Base-by-base conservation (phyloP, 2,329 filamentous ascomycete genomes). In the Colletotrichum sp. region DNA sequence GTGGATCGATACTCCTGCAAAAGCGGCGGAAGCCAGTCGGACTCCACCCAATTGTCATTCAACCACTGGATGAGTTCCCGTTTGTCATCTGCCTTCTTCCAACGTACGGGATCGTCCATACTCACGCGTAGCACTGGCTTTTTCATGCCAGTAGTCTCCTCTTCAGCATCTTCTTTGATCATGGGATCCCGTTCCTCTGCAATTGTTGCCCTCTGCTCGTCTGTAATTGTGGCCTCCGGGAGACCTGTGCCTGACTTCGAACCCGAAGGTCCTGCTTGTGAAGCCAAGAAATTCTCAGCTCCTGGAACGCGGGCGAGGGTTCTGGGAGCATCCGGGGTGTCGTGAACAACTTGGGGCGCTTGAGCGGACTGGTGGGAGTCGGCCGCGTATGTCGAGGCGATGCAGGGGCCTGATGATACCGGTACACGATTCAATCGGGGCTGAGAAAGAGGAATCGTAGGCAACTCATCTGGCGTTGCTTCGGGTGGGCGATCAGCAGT, bases 1-100 rank as follows among this genome's bases (percentile, higher is more conserved):
- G 60, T 32, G 16, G 65, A 10, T 28, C 71, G 59, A 21, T 59
- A 36, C n/a, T 74, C 59, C 16, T 63, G 30, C 30, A 76, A 21
- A 21, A 18, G 34, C n/a, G 28, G n/a, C 8, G 74, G 74, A 39
- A 76, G 72, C 74, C 74, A 76, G 21, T 76, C 60, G 15, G 55
- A 39, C 16, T 28, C 26, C 32, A 71, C 61, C 71, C 71, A 76
- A 16, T 52, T 48, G 12, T 67, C 32, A 28, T 76, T 61, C 24
- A 76, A 55, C 43, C 39, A 43, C 16, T 21, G 21, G 21, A 66
- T 63, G 5, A 70, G 43, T 9, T 63, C 15, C 36, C 66, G 36
- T n/a, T 36, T 52, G 21, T 28, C 43, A 48, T 8, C 24, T 9
- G 15, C 57, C 60, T 18, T 39, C 48, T n/a, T 52, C 63, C 24